phyloP scores from a whole-genome alignment of 257 asterid species.

The Leptodermis oblonga region DNA sequence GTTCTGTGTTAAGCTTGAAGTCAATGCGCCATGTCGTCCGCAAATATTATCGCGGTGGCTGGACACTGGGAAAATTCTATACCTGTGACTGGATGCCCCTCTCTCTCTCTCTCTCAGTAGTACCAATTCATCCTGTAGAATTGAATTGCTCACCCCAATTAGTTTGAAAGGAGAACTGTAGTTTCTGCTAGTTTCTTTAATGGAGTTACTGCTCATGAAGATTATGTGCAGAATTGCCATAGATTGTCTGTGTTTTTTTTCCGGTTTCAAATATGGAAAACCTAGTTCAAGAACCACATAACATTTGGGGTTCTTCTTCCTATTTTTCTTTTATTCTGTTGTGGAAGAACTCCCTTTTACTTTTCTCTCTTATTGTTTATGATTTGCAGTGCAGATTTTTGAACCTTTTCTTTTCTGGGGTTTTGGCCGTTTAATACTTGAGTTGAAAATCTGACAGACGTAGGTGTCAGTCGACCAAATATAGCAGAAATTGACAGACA shows the following conservation, averaged over 20 bases:
- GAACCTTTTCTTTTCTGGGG: not conserved
- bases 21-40: conserved; percentile 22
- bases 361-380: not conserved
- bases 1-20: conserved; percentile 16
- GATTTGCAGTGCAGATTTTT: not conserved
- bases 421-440: conserved; percentile 1
- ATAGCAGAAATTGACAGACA: no score
- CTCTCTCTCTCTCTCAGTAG: conserved; percentile 1
- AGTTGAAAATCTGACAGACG: no score
- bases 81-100: conserved; percentile 15
- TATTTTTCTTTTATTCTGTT: conserved; percentile 5
- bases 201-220: conserved; percentile 13
- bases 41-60: conserved; percentile 38
- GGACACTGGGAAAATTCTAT: conserved; percentile 7
- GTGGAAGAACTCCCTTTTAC: conserved; percentile 8
- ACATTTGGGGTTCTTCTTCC: conserved; percentile 12
- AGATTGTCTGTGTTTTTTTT: not conserved
- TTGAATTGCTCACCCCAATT: conserved; percentile 16
- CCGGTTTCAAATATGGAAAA: not conserved
- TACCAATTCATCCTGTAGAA: conserved; percentile 24
- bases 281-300: not conserved
- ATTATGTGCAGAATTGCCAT: conserved; percentile 13
- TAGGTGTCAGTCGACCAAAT: no score
- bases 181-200: conserved; percentile 17
- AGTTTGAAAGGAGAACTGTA: conserved; percentile 6